Percentiles rank a stretch among this genome's conserved stretches.
phyloP scores from a whole-genome alignment of 805 yeast species.

The Cyberlindnera xishuangbannaensis region DNA sequence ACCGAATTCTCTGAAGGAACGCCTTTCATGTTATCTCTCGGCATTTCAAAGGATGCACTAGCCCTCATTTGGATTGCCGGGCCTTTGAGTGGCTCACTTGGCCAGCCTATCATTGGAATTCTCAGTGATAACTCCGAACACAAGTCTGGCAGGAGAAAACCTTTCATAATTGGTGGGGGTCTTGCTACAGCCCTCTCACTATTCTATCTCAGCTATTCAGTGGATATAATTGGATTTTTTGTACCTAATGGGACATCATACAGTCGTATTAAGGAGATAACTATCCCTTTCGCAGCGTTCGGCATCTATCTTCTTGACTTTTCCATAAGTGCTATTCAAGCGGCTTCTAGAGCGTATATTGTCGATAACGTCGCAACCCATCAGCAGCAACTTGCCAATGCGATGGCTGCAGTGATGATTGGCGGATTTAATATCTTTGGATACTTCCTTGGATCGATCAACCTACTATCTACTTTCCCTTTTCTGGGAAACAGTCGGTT shows the following conservation, averaged over 20 bases:
- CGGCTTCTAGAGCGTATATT: slow-evolving; percentile 53
- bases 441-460: slow-evolving; percentile 45
- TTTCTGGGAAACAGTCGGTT: slow-evolving; percentile 44
- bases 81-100: slow-evolving; percentile 55
- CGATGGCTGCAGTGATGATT: slow-evolving; percentile 63
- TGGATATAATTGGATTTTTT: slow-evolving; percentile 33
- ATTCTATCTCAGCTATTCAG: slow-evolving; percentile 40
- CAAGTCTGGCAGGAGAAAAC: slow-evolving; percentile 46
- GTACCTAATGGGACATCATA: slow-evolving; percentile 18
- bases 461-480: slow-evolving; percentile 34
- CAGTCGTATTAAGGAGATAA: slow-evolving; percentile 24
- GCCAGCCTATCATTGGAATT: slow-evolving; percentile 60
- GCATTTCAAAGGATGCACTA: slow-evolving; percentile 48
- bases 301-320: slow-evolving; percentile 51
- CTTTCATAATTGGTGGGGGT: slow-evolving; percentile 53
- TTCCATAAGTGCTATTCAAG: slow-evolving; percentile 53
- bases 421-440: slow-evolving; percentile 56
- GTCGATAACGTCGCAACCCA: slow-evolving; percentile 54
- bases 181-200: slow-evolving; percentile 41
- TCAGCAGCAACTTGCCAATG: slow-evolving; percentile 56
- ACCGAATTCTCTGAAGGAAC: slow-evolving; percentile 62
- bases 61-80: slow-evolving; percentile 66
- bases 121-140: slow-evolving; percentile 45
- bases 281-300: slow-evolving; percentile 47
- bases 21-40: slow-evolving; percentile 55